Percentiles rank a stretch among this genome's conserved stretches.
Conservation (phyloP, 768 basidiomycete species). For the Russula virescens region DNA sequence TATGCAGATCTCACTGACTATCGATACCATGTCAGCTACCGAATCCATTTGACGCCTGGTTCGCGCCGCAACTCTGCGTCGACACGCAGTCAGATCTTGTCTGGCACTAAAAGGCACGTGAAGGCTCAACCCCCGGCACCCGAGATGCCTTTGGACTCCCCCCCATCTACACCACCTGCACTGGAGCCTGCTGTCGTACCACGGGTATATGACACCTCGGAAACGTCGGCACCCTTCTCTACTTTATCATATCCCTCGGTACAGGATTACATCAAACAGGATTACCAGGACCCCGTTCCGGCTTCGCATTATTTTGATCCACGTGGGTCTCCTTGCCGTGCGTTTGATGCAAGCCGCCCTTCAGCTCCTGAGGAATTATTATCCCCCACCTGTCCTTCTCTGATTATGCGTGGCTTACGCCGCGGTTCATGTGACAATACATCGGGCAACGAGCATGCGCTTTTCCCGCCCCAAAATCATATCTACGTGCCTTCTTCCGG, state of each 20-base stretch:
- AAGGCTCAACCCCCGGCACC: conserved; percentile 16
- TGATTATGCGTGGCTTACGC: conserved; percentile 11
- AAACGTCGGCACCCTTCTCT: conserved; percentile 15
- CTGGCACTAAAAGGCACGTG: conserved; percentile 18
- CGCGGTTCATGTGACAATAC: conserved; percentile 15
- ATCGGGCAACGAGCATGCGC: conserved; percentile 13
- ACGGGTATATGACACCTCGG: conserved; percentile 9
- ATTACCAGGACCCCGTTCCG: conserved; percentile 9
- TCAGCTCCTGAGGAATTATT: conserved; percentile 7
- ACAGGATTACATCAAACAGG: conserved; percentile 20
- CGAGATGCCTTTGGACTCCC: conserved; percentile 22
- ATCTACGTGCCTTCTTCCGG: conserved; percentile 15
- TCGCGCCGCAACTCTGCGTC: conserved; percentile 58
- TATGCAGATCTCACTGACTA: background rate
- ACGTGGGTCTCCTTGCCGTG: conserved; percentile 18
- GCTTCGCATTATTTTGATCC: conserved; percentile 19
- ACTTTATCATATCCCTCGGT: conserved; percentile 14
- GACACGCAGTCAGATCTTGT: conserved; percentile 32
- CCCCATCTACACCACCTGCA: conserved; percentile 28
- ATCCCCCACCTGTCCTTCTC: conserved; percentile 9
- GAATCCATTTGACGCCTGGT: conserved; percentile 76
- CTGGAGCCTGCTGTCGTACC: conserved; percentile 24
- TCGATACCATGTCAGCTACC: conserved; percentile 45
- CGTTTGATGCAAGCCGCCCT: conserved; percentile 1
- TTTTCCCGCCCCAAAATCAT: conserved; percentile 9